These are phyloP conservation scores for Lepraria neglecta DNA, from an alignment of 495 filamentous ascomycete species.

Conservation along the genomic window DNA sequence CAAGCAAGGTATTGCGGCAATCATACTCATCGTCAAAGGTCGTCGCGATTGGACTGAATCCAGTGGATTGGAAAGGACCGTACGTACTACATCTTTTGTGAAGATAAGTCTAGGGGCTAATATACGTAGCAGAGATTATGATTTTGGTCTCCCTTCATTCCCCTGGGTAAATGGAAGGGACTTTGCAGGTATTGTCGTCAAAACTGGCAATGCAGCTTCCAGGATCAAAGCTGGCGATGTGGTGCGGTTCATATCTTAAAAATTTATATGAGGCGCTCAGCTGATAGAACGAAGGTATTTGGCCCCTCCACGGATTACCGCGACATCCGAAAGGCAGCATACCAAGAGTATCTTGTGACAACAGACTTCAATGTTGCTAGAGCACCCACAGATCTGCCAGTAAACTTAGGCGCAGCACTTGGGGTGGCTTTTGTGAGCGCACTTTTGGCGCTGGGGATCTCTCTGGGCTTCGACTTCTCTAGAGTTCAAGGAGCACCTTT, in stretches of 20 bases:
- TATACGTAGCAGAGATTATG: constrained; percentile 47
- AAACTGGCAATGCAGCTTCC: constrained; percentile 37
- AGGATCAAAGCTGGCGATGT: constrained; percentile 49
- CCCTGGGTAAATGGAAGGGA: constrained; percentile 65
- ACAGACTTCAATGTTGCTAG: constrained; percentile 57
- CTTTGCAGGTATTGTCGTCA: constrained; percentile 52
- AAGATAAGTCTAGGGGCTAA: constrained; percentile 7
- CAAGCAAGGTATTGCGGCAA: neutral
- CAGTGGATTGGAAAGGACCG: constrained; percentile 69
- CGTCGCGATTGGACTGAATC: constrained; percentile 59
- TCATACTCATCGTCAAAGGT: constrained; percentile 30
- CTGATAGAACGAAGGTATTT: constrained; percentile 37
- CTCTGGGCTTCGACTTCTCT: constrained; percentile 54
- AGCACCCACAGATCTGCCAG: constrained; percentile 42
- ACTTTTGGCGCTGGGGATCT: constrained; percentile 52
- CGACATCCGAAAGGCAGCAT: constrained; percentile 60
- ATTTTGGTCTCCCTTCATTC: constrained; percentile 56
- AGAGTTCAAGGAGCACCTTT: constrained; percentile 27
- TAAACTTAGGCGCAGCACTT: constrained; percentile 51
- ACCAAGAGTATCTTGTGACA: constrained; percentile 61
- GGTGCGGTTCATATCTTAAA: constrained; percentile 28
- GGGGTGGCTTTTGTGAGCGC: constrained; percentile 62
- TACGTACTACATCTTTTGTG: constrained; percentile 33
- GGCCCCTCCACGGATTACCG: constrained; percentile 66
- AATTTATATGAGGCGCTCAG: neutral